Conservation (phyloP, 2,329 filamentous ascomycete species). For the Curvularia lunata region DNA sequence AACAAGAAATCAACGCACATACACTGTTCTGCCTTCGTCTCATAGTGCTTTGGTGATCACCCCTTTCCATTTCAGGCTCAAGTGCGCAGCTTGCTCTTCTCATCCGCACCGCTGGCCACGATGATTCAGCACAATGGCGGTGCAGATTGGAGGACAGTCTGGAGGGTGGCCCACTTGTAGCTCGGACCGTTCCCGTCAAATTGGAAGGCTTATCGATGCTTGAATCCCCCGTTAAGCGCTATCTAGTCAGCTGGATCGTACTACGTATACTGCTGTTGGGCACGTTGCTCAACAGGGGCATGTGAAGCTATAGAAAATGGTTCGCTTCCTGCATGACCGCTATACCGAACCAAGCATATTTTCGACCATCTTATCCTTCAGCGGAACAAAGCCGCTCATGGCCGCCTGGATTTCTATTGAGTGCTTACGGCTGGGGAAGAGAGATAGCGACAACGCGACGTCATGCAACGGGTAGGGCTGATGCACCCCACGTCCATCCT, state of each 20-base stretch:
- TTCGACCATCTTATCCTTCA: background rate
- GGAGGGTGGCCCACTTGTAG: background rate
- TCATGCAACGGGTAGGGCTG: slow-evolving; percentile 5
- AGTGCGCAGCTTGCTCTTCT: slow-evolving; percentile 13
- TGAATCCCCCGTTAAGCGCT: background rate
- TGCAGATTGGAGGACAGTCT: background rate
- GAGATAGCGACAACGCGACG: background rate
- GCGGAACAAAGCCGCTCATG: background rate
- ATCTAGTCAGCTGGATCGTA: background rate
- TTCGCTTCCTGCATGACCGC: background rate
- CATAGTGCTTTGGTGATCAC: background rate
- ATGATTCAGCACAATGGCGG: slow-evolving; percentile 13
- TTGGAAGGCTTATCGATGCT: slow-evolving; percentile 2
- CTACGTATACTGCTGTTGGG: background rate
- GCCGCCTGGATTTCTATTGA: background rate
- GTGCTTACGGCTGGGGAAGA: background rate
- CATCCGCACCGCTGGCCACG: slow-evolving; percentile 2
- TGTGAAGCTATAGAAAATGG: background rate
- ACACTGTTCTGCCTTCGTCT: background rate
- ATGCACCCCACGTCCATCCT: slow-evolving; percentile 1
- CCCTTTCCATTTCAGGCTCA: background rate
- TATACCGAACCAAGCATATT: background rate
- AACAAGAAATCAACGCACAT: background rate
- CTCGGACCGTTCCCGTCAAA: slow-evolving; percentile 1
- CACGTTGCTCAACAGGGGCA: background rate